Evolutionary conservation across 2,329 filamentous ascomycete genomes (phyloP).

Genomic region (Sordariomycetes sp.): DNA sequence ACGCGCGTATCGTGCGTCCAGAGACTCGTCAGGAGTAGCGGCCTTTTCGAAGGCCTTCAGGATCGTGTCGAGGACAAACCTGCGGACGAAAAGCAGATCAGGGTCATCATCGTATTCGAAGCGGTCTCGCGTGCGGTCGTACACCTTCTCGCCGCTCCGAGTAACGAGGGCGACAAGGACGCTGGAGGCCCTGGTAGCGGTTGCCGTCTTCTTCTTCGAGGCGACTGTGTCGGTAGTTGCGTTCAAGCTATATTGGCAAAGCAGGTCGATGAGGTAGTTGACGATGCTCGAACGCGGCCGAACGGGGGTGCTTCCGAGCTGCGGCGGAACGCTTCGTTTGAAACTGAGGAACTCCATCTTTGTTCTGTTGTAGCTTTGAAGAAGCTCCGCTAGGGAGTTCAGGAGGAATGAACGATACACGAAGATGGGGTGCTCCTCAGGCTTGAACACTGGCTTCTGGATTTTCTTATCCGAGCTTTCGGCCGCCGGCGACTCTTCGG

Average conservation of each 20-base stretch:
- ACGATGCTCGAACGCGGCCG: conserved; percentile 88
- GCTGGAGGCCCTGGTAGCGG: conserved; percentile 75
- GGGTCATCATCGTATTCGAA: conserved; percentile 66
- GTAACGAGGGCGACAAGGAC: conserved; percentile 79
- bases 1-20: conserved; percentile 79
- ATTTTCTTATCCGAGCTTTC: conserved; percentile 51
- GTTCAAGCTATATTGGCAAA: conserved; percentile 48
- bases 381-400: conserved; percentile 80
- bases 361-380: conserved; percentile 84
- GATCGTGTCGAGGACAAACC: conserved; percentile 89
- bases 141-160: conserved; percentile 70
- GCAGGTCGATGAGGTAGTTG: conserved; percentile 80
- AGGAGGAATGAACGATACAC: conserved; percentile 93
- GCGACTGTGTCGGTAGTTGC: conserved; percentile 63
- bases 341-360: conserved; percentile 99
- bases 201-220: conserved; percentile 77
- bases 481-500: conserved; percentile 17
- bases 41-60: conserved; percentile 88
- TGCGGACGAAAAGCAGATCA: conserved; percentile 83
- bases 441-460: conserved; percentile 70
- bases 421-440: conserved; percentile 90
- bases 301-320: conserved; percentile 76
- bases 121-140: conserved; percentile 43
- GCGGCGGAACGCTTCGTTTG: conserved; percentile 79
- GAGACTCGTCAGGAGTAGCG: conserved; percentile 62